Conservation (phyloP, 2,329 filamentous ascomycete genomes). For the Xylariaceae sp. region DNA sequence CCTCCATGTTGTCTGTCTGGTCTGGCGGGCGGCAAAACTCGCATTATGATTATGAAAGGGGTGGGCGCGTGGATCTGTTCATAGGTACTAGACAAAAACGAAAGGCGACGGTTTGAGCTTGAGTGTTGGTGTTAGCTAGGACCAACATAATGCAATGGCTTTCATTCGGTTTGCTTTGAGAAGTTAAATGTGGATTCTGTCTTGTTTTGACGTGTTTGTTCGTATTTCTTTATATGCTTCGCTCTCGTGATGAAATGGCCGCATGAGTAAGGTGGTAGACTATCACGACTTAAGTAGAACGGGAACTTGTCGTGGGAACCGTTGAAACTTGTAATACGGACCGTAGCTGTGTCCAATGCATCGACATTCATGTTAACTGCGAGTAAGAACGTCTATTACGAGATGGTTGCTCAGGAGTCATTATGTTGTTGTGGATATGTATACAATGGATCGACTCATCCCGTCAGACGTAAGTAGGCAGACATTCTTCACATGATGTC, state of each 20-base stretch:
- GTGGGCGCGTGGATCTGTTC: neutral
- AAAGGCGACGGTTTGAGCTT: constrained; percentile 1
- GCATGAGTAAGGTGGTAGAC: neutral
- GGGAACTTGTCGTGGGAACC: no score
- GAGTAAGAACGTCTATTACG: no score
- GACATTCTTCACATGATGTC: no score
- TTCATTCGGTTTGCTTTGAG: neutral
- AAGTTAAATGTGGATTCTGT: neutral
- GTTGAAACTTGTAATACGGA: no score
- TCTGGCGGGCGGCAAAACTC: neutral
- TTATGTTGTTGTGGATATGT: no score
- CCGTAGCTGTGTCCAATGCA: no score
- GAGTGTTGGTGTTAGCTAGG: neutral
- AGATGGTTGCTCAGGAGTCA: no score
- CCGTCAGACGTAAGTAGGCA: no score
- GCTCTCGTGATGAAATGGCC: neutral
- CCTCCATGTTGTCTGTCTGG: neutral
- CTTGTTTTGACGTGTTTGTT: neutral
- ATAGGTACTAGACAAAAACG: constrained; percentile 8
- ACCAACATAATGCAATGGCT: constrained; percentile 1
- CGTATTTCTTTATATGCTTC: no score
- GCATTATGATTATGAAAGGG: neutral
- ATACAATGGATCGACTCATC: no score
- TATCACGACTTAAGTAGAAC: no score
- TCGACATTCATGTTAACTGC: no score